Conservation (phyloP, 139 green algal species). For the Chlorella sorokiniana region DNA sequence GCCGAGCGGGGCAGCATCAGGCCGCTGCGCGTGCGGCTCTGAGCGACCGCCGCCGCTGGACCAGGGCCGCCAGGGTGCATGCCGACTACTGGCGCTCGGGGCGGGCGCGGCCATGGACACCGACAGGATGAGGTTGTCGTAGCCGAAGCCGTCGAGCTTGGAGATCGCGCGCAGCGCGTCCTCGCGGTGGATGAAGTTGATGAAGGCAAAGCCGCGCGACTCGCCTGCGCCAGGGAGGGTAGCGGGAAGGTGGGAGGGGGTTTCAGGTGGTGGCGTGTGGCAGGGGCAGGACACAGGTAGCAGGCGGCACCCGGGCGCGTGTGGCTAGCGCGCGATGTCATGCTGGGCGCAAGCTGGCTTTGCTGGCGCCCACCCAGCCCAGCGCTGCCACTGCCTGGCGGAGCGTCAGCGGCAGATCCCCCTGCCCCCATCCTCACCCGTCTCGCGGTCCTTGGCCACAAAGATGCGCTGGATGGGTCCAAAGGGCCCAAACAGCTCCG, state of each 20-base stretch:
- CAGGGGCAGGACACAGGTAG: no score
- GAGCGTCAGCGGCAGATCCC: background rate
- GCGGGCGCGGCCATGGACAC: constrained; percentile 91
- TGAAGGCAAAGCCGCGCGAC: constrained; percentile 96
- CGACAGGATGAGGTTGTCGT: constrained; percentile 98
- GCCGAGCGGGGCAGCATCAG: no score
- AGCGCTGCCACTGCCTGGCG: background rate
- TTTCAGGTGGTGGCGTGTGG: background rate
- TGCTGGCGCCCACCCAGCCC: background rate
- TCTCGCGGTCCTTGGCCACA: constrained; percentile 95
- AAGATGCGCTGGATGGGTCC: constrained; percentile 92
- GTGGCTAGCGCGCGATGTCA: no score
- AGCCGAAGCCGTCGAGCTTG: constrained; percentile 94
- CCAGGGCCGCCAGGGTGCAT: no score
- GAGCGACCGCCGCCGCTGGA: background rate
- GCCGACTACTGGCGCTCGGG: constrained; percentile 4
- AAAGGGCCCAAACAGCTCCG: constrained; percentile 96
- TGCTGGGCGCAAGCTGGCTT: no score
- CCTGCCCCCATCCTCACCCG: constrained; percentile 38
- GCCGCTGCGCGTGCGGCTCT: no score
- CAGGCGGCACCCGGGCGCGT: no score
- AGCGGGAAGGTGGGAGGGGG: background rate
- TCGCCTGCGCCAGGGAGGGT: constrained; percentile 49
- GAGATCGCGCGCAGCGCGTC: constrained; percentile 90
- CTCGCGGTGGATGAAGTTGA: constrained; percentile 93